A percentile compares a stretch with the other conserved stretches of the same genome.
Conservation (phyloP, 108 stramenopile species). For the Stephanodiscus triporus region DNA sequence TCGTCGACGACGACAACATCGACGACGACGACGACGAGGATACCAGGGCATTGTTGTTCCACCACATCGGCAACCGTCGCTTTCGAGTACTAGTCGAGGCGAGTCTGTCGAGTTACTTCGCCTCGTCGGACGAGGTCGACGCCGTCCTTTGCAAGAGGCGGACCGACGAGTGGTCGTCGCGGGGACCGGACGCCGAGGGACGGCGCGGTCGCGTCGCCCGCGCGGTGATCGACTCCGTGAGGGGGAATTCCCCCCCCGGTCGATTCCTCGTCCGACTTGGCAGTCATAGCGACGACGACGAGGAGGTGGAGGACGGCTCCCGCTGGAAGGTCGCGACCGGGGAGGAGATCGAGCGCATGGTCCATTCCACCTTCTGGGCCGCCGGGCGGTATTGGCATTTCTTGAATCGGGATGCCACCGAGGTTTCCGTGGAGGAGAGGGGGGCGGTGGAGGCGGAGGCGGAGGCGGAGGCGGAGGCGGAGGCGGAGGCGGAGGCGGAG, state of each 20-base stretch:
- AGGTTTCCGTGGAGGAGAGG: neutral
- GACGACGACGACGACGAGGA: neutral
- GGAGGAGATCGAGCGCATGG: constrained; percentile 15
- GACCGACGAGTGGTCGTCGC: neutral
- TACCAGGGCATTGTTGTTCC: neutral
- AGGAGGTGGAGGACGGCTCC: neutral
- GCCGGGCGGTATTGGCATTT: constrained; percentile 20
- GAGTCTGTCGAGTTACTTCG: constrained; percentile 28
- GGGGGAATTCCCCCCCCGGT: constrained; percentile 30
- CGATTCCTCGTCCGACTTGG: constrained; percentile 23
- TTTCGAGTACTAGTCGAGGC: constrained; percentile 35
- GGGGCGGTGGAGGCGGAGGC: too few species aligned
- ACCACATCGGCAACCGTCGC: constrained; percentile 43
- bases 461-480: too few species aligned
- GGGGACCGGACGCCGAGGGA: neutral
- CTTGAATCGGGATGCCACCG: too few species aligned
- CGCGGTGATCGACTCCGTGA: constrained; percentile 17
- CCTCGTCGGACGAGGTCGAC: too few species aligned
- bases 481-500: too few species aligned
- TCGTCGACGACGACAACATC: too few species aligned
- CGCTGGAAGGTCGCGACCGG: constrained; percentile 24
- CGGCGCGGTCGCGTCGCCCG: constrained; percentile 16
- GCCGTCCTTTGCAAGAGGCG: neutral
- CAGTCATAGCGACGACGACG: neutral
- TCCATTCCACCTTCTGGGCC: constrained; percentile 24